Base-by-base conservation (phyloP, 352 stramenopile species). In the Pythium monospermum region DNA sequence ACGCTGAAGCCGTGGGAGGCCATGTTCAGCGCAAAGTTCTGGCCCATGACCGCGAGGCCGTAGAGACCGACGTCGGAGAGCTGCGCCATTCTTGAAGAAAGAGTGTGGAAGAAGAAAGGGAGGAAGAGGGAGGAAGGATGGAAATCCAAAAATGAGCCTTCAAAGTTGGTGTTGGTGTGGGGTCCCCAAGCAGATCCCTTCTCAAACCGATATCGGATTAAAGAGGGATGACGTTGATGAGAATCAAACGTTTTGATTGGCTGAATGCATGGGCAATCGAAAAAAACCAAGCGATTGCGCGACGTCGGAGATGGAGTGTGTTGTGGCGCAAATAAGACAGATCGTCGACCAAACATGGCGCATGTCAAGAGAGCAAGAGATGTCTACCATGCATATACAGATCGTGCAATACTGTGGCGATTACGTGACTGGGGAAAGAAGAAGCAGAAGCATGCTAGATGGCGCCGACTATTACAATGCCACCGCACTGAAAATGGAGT, bases 21-120 rank as follows among this genome's bases (percentile, higher is more conserved):
- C 83, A 99, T 98, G 85, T 99, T 99, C 37, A 99, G 85, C 19
- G 96, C 97, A 65, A 99, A 98, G 77, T 99, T 99, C 77, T 99
- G 94, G 55, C 97, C 94, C 94, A 98, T 98, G 53, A 97, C 91
- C 57, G 86, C 90, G 52, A 97, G 67, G 50, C 91, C 91, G 76
- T 86, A 96, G 57, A 96, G 85, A 50, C 87, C 89, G 59, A 97
- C 73, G 59, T 93, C 73, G 45, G 76, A 85, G 59, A 93, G 72
- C 38, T 81, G 52, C 58, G 77, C 61, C 78, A 90, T 87, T 13
- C 28, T 57, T 40, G 39, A 37, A 21, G 39, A 30, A 32, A 32
- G 38, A 26, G 42, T 22, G 50, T 26, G 36, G 27, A 40, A n/a
- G 38, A 30, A 40, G 19, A 42, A 23, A 30, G 19, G 26, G 44